A percentile compares a stretch with the other conserved stretches of the same genome.
Conservation (phyloP, 1,139 yeast species). For the Meyerozyma elateridarum region DNA sequence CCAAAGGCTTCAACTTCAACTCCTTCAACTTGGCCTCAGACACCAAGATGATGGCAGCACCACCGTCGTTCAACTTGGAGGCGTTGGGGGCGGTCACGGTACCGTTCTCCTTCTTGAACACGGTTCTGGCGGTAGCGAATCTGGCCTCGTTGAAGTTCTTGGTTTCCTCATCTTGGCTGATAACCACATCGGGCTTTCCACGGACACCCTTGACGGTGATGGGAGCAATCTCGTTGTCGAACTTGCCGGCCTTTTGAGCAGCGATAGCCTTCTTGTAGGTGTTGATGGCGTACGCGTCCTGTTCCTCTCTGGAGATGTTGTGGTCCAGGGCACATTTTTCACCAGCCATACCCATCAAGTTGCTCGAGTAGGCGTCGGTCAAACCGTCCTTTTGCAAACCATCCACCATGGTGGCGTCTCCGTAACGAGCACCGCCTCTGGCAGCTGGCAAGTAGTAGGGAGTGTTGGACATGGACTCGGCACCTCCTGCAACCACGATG, state of each 20-base stretch:
- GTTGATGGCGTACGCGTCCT: slow-evolving; percentile 63
- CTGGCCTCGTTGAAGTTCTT: slow-evolving; percentile 70
- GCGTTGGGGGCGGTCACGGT: slow-evolving; percentile 97
- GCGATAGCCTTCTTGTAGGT: slow-evolving; percentile 75
- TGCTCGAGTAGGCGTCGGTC: slow-evolving; percentile 79
- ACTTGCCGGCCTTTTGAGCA: slow-evolving; percentile 79
- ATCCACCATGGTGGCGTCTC: slow-evolving; percentile 73
- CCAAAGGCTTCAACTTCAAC: slow-evolving; percentile 81
- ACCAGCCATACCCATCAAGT: slow-evolving; percentile 94
- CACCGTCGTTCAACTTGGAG: slow-evolving; percentile 94
- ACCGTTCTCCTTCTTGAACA: slow-evolving; percentile 86
- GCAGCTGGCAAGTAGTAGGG: slow-evolving; percentile 90
- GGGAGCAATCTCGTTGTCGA: slow-evolving; percentile 75
- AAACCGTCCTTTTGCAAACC: slow-evolving; percentile 91
- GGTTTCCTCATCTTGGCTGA: slow-evolving; percentile 71
- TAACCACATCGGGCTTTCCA: slow-evolving; percentile 81
- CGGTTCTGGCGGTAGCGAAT: slow-evolving; percentile 81
- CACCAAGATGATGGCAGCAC: slow-evolving; percentile 86
- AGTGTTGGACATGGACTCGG: slow-evolving; percentile 94
- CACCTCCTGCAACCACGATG: slow-evolving; percentile 94
- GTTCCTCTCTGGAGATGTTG: slow-evolving; percentile 59
- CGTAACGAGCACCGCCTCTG: slow-evolving; percentile 53
- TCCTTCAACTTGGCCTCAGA: slow-evolving; percentile 80
- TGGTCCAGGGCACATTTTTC: slow-evolving; percentile 89
- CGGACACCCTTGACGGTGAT: slow-evolving; percentile 83